Conservation (phyloP, 2,329 filamentous ascomycete genomes). For the Penicillium decumbens region DNA sequence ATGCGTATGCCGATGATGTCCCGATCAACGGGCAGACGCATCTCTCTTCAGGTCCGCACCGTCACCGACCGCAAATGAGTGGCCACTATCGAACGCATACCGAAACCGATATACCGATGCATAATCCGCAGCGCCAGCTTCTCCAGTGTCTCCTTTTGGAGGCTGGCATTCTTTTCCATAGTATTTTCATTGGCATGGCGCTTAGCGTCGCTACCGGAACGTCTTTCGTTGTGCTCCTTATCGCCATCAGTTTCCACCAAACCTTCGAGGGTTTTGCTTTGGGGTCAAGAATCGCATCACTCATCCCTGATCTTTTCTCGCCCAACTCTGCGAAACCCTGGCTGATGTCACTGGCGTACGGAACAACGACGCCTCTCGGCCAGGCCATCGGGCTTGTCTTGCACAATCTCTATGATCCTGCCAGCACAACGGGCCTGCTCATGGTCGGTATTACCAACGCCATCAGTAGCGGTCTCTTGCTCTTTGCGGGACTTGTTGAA, state of each 20-base stretch:
- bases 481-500: conserved; percentile 81
- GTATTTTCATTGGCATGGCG: conserved; percentile 82
- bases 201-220: conserved; percentile 75
- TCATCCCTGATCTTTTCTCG: conserved; percentile 62
- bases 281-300: conserved; percentile 75
- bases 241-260: conserved; percentile 80
- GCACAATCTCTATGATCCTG: conserved; percentile 74
- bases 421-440: conserved; percentile 68
- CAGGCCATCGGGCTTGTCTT: conserved; percentile 76
- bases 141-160: conserved; percentile 76
- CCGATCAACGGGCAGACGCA: conserved; percentile 14
- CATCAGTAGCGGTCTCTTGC: conserved; percentile 70
- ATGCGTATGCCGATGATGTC: conserved; percentile 28
- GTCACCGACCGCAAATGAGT: conserved; percentile 10
- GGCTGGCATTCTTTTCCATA: conserved; percentile 79
- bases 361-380: conserved; percentile 71
- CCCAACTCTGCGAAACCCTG: conserved; percentile 69
- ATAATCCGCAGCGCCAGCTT: conserved; percentile 61
- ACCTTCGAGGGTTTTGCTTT: conserved; percentile 85
- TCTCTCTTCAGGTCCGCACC: conserved; percentile 9
- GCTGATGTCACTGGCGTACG: conserved; percentile 61
- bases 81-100: conserved; percentile 22
- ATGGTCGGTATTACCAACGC: conserved; percentile 87
- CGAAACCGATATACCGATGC: conserved; percentile 37
- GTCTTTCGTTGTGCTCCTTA: conserved; percentile 71